Base-by-base conservation (phyloP, 2,329 filamentous ascomycete genomes). In the Ophiostoma sp. region DNA sequence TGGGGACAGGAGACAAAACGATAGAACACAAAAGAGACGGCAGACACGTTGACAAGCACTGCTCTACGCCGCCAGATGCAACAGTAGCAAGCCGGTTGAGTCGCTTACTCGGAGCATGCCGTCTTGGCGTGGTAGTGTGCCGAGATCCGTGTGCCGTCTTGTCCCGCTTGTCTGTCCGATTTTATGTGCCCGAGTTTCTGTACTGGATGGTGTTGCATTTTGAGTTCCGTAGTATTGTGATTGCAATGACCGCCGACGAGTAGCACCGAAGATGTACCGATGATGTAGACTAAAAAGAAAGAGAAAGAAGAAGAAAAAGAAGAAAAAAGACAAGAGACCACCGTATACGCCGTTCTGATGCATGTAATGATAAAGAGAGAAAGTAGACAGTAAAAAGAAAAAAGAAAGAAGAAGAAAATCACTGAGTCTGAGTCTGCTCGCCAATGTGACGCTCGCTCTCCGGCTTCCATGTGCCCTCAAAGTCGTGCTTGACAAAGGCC, bases 401-500 rank as follows among this genome's bases (percentile, higher is more conserved):
- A 60, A 13, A 57, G 5, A 44, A 31, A 17, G 11, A 7, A 3
- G 4, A 1, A 35, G 23, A 23, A n/a, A 1, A 73, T 8, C 76
- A 76, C 54, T 74, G 72, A 35, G 75, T 73, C 54, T 74, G 72
- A 35, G 75, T 73, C 72, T 77, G 73, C 73, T 84, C 82, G 75
- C 89, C 89, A 75, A 92, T 90, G 75, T 91, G 88, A 73, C 90
- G 85, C 76, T 90, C 86, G 74, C 79, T 85, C 76, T 91, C 89
- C 33, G 90, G 89, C 78, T 93, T 93, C 90, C 90, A 93, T 3
- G 89, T 89, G 67, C 90, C 95, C 83, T 96, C 92, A 79, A 99
- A 99, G 70, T 93, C 89, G 81, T 99, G 95, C 81, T 95, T 94
- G 72, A 99, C 95, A 83, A 96, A 98, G 1, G 95, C 95, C 92